Conservation (phyloP, 148 eudicot species). For the Vaccinium vitisidaea region DNA sequence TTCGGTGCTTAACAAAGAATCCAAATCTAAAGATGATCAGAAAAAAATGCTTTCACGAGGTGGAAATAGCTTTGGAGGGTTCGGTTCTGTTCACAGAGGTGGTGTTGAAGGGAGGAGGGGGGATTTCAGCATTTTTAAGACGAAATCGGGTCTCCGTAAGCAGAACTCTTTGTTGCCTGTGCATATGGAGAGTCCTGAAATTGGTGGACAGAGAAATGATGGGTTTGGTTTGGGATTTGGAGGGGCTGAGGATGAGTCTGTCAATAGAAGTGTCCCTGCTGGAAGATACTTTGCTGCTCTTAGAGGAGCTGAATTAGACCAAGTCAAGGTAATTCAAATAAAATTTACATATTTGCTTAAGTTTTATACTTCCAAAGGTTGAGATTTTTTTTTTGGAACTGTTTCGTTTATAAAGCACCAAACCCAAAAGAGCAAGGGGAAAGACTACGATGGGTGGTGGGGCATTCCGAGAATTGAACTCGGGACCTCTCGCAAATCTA, state of each 20-base stretch:
- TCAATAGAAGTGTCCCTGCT: constrained; percentile 77
- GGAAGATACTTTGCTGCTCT: constrained; percentile 99
- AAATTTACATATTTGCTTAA: not conserved
- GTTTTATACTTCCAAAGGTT: not conserved
- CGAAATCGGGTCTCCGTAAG: constrained; percentile 63
- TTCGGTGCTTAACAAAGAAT: constrained; percentile 56
- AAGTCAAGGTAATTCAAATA: constrained; percentile 72
- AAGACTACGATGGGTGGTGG: constrained; percentile 15
- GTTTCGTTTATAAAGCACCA: no score
- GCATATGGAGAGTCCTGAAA: constrained; percentile 34
- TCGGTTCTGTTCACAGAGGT: constrained; percentile 38
- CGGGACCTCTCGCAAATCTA: constrained; percentile 76
- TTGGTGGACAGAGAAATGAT: constrained; percentile 22
- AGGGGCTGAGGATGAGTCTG: constrained; percentile 43
- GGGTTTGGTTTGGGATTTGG: constrained; percentile 19
- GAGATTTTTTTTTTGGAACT: no score
- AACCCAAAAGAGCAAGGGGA: no score
- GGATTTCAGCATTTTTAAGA: constrained; percentile 73
- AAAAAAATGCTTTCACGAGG: constrained; percentile 51
- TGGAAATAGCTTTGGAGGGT: constrained; percentile 81
- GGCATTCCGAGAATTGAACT: constrained; percentile 92
- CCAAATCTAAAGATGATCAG: constrained; percentile 30
- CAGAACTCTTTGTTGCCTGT: constrained; percentile 63
- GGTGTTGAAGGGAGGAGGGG: constrained; percentile 38
- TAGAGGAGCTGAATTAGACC: constrained; percentile 87